phyloP scores from a whole-genome alignment of 2,329 filamentous ascomycete species.

The Ophiostoma montium region DNA sequence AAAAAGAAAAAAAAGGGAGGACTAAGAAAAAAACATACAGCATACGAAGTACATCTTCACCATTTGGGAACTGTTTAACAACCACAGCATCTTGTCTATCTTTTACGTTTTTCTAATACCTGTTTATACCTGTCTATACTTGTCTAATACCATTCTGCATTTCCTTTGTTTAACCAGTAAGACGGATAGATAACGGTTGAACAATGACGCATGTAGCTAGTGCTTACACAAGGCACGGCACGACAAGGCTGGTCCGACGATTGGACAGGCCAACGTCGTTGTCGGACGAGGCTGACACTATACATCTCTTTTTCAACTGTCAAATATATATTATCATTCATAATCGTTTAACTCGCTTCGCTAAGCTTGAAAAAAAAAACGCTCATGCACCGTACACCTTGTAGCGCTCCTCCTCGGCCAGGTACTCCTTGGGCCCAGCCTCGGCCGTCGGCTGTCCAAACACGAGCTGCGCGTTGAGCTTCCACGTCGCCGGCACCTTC shows the following conservation, averaged over 20 bases:
- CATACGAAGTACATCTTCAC: conserved; percentile 3
- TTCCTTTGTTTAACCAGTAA: too few relatives aligned
- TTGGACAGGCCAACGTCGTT: too few relatives aligned
- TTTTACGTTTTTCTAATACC: neutral
- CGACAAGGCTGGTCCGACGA: too few relatives aligned
- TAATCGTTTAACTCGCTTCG: too few relatives aligned
- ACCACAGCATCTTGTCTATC: neutral
- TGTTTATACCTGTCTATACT: too few relatives aligned
- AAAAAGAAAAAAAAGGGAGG: neutral
- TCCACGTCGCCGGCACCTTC: conserved; percentile 59
- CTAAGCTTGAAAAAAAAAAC: too few relatives aligned
- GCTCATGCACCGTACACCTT: conserved; percentile 46
- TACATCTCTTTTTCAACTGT: too few relatives aligned
- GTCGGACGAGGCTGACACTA: too few relatives aligned
- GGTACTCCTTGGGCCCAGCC: conserved; percentile 48
- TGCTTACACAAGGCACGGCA: too few relatives aligned
- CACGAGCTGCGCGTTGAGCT: conserved; percentile 69
- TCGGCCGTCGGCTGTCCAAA: conserved; percentile 53
- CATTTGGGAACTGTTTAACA: conserved; percentile 9
- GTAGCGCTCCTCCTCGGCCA: conserved; percentile 50
- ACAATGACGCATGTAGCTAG: too few relatives aligned
- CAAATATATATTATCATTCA: neutral
- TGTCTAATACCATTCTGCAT: neutral
- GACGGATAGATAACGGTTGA: too few relatives aligned
- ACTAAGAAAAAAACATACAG: neutral